Conservation (phyloP, 305 asterid genomes). For the Solanum hybrid region DNA sequence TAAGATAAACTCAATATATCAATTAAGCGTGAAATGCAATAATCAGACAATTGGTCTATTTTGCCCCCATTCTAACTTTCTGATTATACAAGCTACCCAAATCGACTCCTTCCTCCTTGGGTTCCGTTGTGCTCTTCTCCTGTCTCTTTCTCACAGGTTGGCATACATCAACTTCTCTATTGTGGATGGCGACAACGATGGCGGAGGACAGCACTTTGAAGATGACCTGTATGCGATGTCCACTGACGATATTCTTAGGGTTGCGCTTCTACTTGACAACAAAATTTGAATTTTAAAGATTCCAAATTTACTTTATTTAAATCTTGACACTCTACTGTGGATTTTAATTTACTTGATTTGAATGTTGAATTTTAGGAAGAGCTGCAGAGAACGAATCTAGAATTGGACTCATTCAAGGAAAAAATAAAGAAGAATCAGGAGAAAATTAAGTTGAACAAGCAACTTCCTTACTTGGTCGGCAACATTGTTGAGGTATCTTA, state of each 20-base stretch:
- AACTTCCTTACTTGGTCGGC: slow-evolving; percentile 76
- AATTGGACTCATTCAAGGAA: slow-evolving; percentile 62
- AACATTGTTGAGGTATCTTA: slow-evolving; percentile 58
- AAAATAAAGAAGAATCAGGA: slow-evolving; percentile 76
- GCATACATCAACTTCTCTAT: background rate
- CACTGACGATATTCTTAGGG: slow-evolving; percentile 59
- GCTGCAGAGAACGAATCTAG: slow-evolving; percentile 65
- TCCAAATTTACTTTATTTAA: background rate
- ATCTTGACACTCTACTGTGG: background rate
- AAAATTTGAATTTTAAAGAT: slow-evolving; percentile 70
- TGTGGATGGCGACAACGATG: slow-evolving; percentile 48
- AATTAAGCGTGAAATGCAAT: background rate
- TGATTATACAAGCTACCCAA: background rate
- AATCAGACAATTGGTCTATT: background rate
- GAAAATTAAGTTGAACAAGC: slow-evolving; percentile 76
- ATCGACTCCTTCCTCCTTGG: background rate
- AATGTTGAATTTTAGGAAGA: slow-evolving; percentile 42
- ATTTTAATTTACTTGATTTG: slow-evolving; percentile 1
- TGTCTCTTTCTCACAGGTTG: background rate
- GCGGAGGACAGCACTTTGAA: slow-evolving; percentile 57
- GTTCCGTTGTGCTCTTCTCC: background rate
- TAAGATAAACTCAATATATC: no score
- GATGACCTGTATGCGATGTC: slow-evolving; percentile 60
- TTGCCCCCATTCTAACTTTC: background rate
- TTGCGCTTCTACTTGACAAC: slow-evolving; percentile 72